These are phyloP conservation scores for Sphenostylis stenocarpa DNA, from an alignment of 306 rosid genomes.

Conservation along the genomic window DNA sequence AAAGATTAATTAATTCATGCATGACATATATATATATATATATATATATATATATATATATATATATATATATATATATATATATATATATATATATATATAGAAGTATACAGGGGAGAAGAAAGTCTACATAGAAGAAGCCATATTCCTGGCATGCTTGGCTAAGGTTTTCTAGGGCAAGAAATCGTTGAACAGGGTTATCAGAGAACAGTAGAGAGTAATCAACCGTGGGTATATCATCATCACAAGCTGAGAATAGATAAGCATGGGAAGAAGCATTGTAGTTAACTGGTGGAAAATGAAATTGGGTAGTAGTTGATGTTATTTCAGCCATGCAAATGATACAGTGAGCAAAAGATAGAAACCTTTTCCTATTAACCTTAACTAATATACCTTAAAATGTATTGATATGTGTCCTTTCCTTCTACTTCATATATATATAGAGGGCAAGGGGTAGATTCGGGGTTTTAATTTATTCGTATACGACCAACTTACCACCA, in stretches of 20 bases:
- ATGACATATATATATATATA: background rate
- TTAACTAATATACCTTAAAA: background rate
- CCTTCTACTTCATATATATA: background rate
- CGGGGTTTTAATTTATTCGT: background rate
- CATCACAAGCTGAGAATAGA: constrained; percentile 29
- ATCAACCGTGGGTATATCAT: constrained; percentile 42
- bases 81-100: too few species aligned
- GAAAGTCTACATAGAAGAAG: constrained; percentile 40
- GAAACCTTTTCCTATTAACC: background rate
- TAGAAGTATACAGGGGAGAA: background rate
- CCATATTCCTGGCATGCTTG: constrained; percentile 40
- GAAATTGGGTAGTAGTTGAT: background rate
- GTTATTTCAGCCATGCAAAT: background rate
- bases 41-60: too few species aligned
- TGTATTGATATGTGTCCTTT: background rate
- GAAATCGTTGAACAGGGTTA: constrained; percentile 15
- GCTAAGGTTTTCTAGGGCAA: constrained; percentile 28
- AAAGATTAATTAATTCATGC: background rate
- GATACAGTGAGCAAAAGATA: background rate
- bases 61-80: too few species aligned
- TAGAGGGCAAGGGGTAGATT: too few species aligned
- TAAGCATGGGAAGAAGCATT: background rate
- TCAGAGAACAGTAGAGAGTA: constrained; percentile 31
- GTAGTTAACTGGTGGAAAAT: background rate
- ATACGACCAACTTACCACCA: background rate